phyloP scores from a whole-genome alignment of 441 rosid species.

The Jatropha podagrica region DNA sequence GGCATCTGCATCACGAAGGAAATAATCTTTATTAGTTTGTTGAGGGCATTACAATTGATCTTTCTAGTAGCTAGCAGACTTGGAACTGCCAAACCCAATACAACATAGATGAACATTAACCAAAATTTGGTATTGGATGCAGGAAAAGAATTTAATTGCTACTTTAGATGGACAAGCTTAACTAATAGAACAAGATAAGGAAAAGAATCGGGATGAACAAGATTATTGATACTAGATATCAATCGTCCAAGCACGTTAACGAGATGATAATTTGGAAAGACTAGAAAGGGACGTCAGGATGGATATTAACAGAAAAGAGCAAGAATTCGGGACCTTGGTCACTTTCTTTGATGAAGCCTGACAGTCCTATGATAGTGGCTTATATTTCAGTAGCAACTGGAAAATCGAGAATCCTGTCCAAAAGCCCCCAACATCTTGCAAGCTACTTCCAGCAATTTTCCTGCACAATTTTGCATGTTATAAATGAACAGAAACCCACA shows the following conservation, averaged over 20 bases:
- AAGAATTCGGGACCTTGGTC: not conserved
- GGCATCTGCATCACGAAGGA: constrained; percentile 1
- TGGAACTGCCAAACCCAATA: not conserved
- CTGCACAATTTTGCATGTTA: constrained; percentile 35
- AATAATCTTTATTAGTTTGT: not conserved
- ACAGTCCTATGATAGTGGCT: not conserved
- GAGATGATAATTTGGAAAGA: not conserved
- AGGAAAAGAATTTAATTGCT: too few relatives aligned
- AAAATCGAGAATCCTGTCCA: constrained; percentile 53
- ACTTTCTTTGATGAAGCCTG: not conserved
- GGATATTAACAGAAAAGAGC: not conserved
- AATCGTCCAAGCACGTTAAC: not conserved
- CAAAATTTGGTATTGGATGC: too few relatives aligned
- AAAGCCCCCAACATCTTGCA: constrained; percentile 68
- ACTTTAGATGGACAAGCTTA: not conserved
- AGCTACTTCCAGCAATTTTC: constrained; percentile 79
- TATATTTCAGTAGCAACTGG: constrained; percentile 51
- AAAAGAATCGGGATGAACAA: not conserved
- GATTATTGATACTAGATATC: not conserved
- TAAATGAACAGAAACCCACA: too few relatives aligned
- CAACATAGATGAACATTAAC: not conserved
- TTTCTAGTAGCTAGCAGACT: not conserved
- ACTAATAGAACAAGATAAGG: not conserved
- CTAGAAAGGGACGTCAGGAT: not conserved
- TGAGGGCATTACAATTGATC: not conserved